Conservation (phyloP, 345 rosid genomes). For the Citrus cavaleriei region DNA sequence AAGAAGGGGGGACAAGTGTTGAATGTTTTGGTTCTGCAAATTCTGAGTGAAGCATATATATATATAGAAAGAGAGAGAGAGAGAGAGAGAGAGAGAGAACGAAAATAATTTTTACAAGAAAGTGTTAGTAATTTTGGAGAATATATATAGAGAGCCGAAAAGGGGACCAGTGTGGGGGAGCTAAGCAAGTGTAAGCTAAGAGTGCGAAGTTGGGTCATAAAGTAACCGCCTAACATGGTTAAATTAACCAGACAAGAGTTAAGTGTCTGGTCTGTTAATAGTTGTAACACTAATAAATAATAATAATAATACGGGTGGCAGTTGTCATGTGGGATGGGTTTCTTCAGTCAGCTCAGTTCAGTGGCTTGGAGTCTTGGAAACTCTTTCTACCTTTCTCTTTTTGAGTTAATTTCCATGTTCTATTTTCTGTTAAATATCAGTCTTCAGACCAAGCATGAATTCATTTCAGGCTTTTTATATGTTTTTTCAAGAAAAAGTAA, state of each 20-base stretch:
- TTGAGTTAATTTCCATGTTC: not conserved
- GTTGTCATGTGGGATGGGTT: not conserved
- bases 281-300: not conserved
- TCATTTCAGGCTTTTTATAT: too few species aligned
- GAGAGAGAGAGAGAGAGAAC: too few species aligned
- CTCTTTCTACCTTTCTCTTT: not conserved
- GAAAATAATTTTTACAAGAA: not conserved
- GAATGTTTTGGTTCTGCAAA: conserved; percentile 6
- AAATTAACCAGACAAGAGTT: conserved; percentile 12
- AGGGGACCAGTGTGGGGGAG: not conserved
- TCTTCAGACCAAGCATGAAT: not conserved
- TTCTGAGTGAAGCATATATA: not conserved
- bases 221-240: conserved; percentile 20
- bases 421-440: not conserved
- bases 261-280: not conserved
- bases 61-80: too few species aligned
- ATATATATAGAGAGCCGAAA: conserved; percentile 6
- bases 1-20: not conserved
- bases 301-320: not conserved
- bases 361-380: not conserved
- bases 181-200: not conserved
- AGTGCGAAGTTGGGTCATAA: conserved; percentile 16
- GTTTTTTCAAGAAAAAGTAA: too few species aligned
- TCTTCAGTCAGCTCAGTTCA: too few species aligned
- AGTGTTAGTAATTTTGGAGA: not conserved